Evolutionary conservation across 2,329 filamentous ascomycete genomes (phyloP), one percentile per base, ranked within the genome.

Genomic region (Fusarium citri): DNA sequence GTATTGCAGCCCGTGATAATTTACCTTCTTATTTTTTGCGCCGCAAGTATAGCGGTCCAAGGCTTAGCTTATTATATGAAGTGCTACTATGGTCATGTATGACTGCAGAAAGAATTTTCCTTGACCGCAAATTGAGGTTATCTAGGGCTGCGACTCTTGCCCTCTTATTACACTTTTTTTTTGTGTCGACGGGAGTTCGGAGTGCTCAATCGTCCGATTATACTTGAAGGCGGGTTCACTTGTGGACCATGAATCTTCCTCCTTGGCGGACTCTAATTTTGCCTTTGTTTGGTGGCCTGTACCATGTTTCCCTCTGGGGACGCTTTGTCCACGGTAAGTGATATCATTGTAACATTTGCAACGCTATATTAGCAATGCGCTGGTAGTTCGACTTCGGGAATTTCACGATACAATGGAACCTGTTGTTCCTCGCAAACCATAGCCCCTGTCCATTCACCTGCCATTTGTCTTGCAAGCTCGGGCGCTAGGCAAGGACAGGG

Each of bases 11-110:
- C 25, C 37, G 42, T 45, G 42, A 41, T 53, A 16, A n/a, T 51
- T 51, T 51, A 41, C 18, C 3, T 37, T 3, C 34, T 4, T 37
- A n/a, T n/a, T 37, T 56, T 30, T 46, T 45, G 41, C 55, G 40
- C 49, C 54, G 67, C 63, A 68, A 55, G 53, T 49, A 59, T 40
- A 58, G n/a, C 42, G 56, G 34, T 14, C 34, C 50, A 23, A 53
- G 45, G 26, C 23, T 28, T 41, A 50, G 57, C 34, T 53, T 55
- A 22, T 20, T 26, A 47, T 41, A 50, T 48, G 6, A 40, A 53
- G 48, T 54, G 40, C 16, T 23, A 53, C 47, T 31, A 31, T 31
- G 31, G 23, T 25, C 30, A 47, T 47, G 53, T 59, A 34, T 37
- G 23, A 53, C 51, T 37, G 30, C 48, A 43, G 20, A 47, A 46